Evolutionary conservation across 371 early-diverging fungal genomes (phyloP).

Genomic region (Blakeslea trispora): DNA sequence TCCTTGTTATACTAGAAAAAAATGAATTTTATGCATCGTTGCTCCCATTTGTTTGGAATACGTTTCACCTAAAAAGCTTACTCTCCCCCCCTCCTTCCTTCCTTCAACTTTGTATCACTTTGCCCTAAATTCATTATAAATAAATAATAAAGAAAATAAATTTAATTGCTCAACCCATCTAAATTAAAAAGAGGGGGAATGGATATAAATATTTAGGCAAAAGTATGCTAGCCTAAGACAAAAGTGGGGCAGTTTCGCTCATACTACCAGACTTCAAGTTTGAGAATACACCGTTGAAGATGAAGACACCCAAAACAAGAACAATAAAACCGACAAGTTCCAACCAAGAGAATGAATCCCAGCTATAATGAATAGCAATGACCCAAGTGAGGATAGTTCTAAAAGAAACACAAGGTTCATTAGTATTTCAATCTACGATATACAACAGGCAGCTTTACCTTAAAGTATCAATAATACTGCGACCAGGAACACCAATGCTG

Average conservation of each 20-base stretch:
- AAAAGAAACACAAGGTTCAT: neutral
- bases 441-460: constrained; percentile 42
- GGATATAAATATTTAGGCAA: too few species aligned
- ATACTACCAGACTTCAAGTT: constrained; percentile 20
- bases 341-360: constrained; percentile 45
- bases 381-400: constrained; percentile 47
- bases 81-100: too few species aligned
- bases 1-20: too few species aligned
- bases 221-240: too few species aligned
- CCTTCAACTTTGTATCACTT: too few species aligned
- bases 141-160: too few species aligned
- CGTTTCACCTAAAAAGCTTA: too few species aligned
- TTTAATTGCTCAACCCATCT: too few species aligned
- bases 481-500: constrained; percentile 41
- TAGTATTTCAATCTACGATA: constrained; percentile 1
- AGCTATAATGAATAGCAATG: constrained; percentile 45
- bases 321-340: constrained; percentile 37
- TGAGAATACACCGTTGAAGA: constrained; percentile 50
- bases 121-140: too few species aligned
- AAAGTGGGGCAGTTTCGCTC: constrained; percentile 38
- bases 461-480: constrained; percentile 43
- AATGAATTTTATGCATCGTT: too few species aligned
- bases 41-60: too few species aligned
- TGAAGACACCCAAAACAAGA: constrained; percentile 36
- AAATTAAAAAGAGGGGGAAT: too few species aligned